Evolutionary conservation across 1,139 yeast species (phyloP), one percentile per base, ranked within the genome.

Genomic region (Hyphopichia fennica): DNA sequence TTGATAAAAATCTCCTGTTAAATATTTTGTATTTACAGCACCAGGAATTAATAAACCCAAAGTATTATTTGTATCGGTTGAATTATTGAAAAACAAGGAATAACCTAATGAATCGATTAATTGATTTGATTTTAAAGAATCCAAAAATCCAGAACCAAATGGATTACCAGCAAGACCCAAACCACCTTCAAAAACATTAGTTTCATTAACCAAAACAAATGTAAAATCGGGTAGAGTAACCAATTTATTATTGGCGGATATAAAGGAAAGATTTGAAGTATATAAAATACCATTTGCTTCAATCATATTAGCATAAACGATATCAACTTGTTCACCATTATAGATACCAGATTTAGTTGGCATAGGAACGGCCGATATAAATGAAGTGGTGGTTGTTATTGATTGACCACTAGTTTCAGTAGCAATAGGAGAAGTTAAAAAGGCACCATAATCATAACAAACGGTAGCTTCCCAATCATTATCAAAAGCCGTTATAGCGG

Each of bases 41-140:
- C 91, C 91, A 1, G 84, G 67, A n/a, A 83, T 56, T 16, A 85
- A 54, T 39, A 63, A 63, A 10, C 81, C 81, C 18, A 56, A 35
- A 34, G 57, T 49, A 20, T 42, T 35, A 18, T 48, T 44, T 10
- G 46, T 33, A 19, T 45, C 46, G 3, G 51, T 34, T 33, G 42
- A 47, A 36, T 51, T 46, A 39, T 64, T 65, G 38, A 81, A 63
- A 65, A 76, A 79, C 27, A 82, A 54, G 0, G 90, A 83, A 57
- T 81, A 85, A 1, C 86, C 75, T 3, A 75, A 60, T 1, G 79
- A 57, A 23, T 61, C 53, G 35, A 82, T 76, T 15, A 67, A 19
- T 1, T 67, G 69, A 2, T 57, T 47, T 0, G 55, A 46, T 8
- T 45, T 56, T 45, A 82, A 53, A 0, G 53, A 39, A 25, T 68